Evolutionary conservation across 23 red algal species (phyloP), one percentile per base, ranked within the genome.

Genomic region (Gracilaria gracilis): DNA sequence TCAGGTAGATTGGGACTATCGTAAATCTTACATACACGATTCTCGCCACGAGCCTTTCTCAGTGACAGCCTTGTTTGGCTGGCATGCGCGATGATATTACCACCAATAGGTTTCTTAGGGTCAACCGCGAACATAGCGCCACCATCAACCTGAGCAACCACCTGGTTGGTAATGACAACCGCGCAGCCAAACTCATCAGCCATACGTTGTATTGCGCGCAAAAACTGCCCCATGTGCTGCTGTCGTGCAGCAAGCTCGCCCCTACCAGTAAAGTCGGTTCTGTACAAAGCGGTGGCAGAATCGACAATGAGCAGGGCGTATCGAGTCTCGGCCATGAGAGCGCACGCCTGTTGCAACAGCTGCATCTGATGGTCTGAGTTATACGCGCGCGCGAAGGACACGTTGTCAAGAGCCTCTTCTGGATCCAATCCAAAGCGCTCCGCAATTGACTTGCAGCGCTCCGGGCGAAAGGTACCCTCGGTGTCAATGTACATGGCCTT

Each of bases 21-120:
- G 40, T 96, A 96, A 93, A 99, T 94, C 80, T 99, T 99, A 82
- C 89, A 93, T n/a, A 99, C 80, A 19, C 97, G 88, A 25, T 96
- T 96, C 39, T 99, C 97, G 17, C 90, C 97, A 34, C 97, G 80
- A 13, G 89, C 90, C 71, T 99, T 99, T 57, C 97, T 82, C 36
- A 99, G 91, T 47, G 83, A 94, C 58, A 99, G 42, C 28, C 97
- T 71, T 32, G 97, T 99, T 87, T 99, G 97, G 53, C 88, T 91
- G 0, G 97, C 97, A 84, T 99, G 97, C 5, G 97, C 97, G 59
- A 99, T 99, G 83, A 99, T 99, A 46, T 99, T 99, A 19, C 97
- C 97, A 29, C 97, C 97, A 49, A 99, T 96, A 20, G 97, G 97
- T 37, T 95, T 95, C 51, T 95, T 95, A 28, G 97, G 97, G 51